phyloP scores from a whole-genome alignment of 2,329 filamentous ascomycete genomes.

The Fusarium transvaalense region DNA sequence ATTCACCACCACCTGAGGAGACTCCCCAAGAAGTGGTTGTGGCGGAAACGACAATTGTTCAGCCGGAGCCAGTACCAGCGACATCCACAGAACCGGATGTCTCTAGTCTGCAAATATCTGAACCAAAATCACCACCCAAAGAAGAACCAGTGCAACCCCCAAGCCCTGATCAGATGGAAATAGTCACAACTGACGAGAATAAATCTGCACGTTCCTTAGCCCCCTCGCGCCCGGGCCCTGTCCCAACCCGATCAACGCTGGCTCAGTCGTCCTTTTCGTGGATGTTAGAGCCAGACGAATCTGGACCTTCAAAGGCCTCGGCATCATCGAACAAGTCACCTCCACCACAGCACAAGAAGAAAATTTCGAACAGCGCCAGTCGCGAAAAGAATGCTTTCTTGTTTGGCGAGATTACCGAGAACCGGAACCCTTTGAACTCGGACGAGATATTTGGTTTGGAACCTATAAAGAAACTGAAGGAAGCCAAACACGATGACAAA shows the following conservation, averaged over 20 bases:
- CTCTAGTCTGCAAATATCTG: conserved; percentile 38
- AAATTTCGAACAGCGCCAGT: conserved; percentile 58
- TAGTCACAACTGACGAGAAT: conserved; percentile 36
- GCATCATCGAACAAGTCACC: conserved; percentile 49
- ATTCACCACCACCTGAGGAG: conserved; percentile 35
- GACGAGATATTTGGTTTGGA: conserved; percentile 70
- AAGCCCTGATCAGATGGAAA: conserved; percentile 38
- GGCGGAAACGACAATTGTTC: conserved; percentile 23
- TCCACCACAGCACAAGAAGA: conserved; percentile 55
- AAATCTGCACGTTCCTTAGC: conserved; percentile 12
- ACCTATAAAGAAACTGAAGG: conserved; percentile 56
- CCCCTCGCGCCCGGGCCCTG: conserved; percentile 49
- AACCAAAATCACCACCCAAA: conserved; percentile 7
- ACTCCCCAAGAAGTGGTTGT: conserved; percentile 23
- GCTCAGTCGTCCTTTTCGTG: conserved; percentile 83
- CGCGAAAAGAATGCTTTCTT: conserved; percentile 70
- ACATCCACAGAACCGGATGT: conserved; percentile 30
- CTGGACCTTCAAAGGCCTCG: conserved; percentile 44
- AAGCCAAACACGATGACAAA: conserved; percentile 10
- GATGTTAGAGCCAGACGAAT: conserved; percentile 75
- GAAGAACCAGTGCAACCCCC: conserved; percentile 12
- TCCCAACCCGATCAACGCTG: conserved; percentile 73
- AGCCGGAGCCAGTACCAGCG: conserved; percentile 30
- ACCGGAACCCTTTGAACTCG: conserved; percentile 53
- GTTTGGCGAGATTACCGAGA: conserved; percentile 65